A percentile compares a stretch with the other conserved stretches of the same genome.
Evolutionary conservation across 2,329 filamentous ascomycete species (phyloP).

Genomic region (Phyllosticta ampelicida): DNA sequence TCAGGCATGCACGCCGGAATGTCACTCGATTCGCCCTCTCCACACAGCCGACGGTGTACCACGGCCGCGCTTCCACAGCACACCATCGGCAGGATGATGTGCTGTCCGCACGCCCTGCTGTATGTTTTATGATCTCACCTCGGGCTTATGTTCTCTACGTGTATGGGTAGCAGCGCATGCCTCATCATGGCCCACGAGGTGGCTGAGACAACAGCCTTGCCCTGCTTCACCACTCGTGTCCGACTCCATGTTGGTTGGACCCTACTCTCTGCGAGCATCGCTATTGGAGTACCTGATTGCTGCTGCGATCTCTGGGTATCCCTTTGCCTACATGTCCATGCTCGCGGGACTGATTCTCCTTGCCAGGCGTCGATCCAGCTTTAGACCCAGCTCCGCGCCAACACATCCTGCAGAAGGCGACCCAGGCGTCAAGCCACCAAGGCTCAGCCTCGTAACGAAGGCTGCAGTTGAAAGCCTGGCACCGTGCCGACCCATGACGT

Average conservation of each 20-base stretch:
- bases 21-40: not conserved
- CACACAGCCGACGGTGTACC: not conserved
- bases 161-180: not conserved
- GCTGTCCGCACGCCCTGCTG: slow-evolving; percentile 7
- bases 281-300: slow-evolving; percentile 16
- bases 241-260: slow-evolving; percentile 1
- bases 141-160: slow-evolving; percentile 5
- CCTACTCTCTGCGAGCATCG: not conserved
- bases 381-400: slow-evolving; percentile 17
- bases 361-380: slow-evolving; percentile 11
- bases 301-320: slow-evolving; percentile 22
- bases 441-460: slow-evolving; percentile 17
- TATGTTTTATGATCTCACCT: not conserved
- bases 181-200: not conserved
- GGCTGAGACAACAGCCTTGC: slow-evolving; percentile 5
- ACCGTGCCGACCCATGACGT: not conserved
- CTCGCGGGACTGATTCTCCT: slow-evolving; percentile 17
- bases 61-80: not conserved
- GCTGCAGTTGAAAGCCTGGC: not conserved
- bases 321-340: slow-evolving; percentile 25
- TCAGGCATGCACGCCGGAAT: not conserved
- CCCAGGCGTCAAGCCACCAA: slow-evolving; percentile 16
- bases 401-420: slow-evolving; percentile 26
- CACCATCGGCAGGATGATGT: slow-evolving; percentile 5
- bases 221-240: not conserved